phyloP scores from a whole-genome alignment of 495 filamentous ascomycete genomes.

The Monascus purpureus region DNA sequence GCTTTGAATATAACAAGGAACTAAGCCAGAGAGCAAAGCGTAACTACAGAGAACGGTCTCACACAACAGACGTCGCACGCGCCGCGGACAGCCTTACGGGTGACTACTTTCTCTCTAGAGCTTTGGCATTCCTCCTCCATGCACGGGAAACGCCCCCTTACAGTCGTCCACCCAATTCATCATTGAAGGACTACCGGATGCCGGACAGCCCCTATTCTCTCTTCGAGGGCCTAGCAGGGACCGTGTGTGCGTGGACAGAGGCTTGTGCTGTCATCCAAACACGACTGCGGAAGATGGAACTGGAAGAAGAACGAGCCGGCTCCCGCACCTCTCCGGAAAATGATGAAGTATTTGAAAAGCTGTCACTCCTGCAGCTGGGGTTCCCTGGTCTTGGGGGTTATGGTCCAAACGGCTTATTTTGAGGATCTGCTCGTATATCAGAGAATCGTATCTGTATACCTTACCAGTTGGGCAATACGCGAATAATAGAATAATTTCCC shows the following conservation, averaged over 20 bases:
- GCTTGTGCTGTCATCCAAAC: constrained; percentile 23
- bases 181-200: constrained; percentile 21
- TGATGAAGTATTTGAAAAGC: constrained; percentile 6
- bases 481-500: too few species aligned
- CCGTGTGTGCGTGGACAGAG: constrained; percentile 33
- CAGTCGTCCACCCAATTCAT: constrained; percentile 6
- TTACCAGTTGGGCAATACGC: too few species aligned
- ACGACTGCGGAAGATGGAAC: constrained; percentile 19
- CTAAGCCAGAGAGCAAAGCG: constrained; percentile 10
- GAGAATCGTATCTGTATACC: too few species aligned
- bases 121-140: constrained; percentile 27
- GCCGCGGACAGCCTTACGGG: constrained; percentile 9
- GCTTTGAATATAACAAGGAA: constrained; percentile 16
- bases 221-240: constrained; percentile 32
- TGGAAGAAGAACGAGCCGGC: constrained; percentile 8
- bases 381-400: constrained; percentile 12
- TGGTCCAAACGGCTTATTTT: constrained; percentile 8
- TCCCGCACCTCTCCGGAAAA: constrained; percentile 3
- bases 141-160: constrained; percentile 28
- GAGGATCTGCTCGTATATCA: background rate
- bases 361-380: constrained; percentile 7
- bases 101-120: constrained; percentile 30
- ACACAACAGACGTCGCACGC: constrained; percentile 1
- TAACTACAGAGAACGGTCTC: constrained; percentile 9
- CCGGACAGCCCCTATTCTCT: constrained; percentile 31